These are phyloP conservation scores for Bipolaris cookei DNA, from an alignment of 2,329 filamentous ascomycete species.

Conservation along the genomic window DNA sequence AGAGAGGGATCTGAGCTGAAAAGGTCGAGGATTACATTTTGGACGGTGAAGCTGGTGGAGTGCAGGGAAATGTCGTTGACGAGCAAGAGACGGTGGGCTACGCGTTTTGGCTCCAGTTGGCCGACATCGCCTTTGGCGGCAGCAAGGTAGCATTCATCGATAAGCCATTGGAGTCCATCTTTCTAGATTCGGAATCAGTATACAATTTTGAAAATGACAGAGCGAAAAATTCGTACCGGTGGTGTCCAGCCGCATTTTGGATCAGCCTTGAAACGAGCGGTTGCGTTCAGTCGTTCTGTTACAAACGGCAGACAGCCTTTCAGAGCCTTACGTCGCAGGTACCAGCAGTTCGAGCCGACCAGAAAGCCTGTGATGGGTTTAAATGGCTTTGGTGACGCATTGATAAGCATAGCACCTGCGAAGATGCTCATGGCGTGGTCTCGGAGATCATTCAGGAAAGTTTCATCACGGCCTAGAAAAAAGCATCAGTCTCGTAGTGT, in stretches of 20 bases:
- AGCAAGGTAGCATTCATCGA: slow-evolving; percentile 21
- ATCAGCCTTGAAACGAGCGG: slow-evolving; percentile 19
- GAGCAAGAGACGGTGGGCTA: slow-evolving; percentile 22
- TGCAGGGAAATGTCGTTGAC: slow-evolving; percentile 25
- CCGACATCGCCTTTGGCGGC: slow-evolving; percentile 15
- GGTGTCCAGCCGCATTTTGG: slow-evolving; percentile 20
- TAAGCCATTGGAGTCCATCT: slow-evolving; percentile 27
- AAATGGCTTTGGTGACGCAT: slow-evolving; percentile 18
- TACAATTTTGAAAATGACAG: not conserved
- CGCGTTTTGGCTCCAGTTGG: slow-evolving; percentile 21
- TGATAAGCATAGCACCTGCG: slow-evolving; percentile 22
- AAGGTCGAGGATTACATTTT: slow-evolving; percentile 25
- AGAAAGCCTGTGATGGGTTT: slow-evolving; percentile 20
- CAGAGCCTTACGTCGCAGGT: slow-evolving; percentile 15
- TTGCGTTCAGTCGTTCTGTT: slow-evolving; percentile 21
- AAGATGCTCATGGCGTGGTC: slow-evolving; percentile 24
- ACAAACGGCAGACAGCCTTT: slow-evolving; percentile 22
- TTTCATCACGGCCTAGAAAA: slow-evolving; percentile 17
- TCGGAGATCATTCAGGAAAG: slow-evolving; percentile 18
- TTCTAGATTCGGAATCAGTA: slow-evolving; percentile 13
- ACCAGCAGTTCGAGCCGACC: slow-evolving; percentile 18
- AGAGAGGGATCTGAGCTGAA: slow-evolving; percentile 20
- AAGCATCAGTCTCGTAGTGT: not conserved
- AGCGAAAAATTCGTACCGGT: slow-evolving; percentile 8
- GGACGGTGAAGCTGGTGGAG: slow-evolving; percentile 22